These are phyloP conservation scores for Exophiala alcalophila DNA, from an alignment of 2,329 filamentous ascomycete species.

Conservation along the genomic window DNA sequence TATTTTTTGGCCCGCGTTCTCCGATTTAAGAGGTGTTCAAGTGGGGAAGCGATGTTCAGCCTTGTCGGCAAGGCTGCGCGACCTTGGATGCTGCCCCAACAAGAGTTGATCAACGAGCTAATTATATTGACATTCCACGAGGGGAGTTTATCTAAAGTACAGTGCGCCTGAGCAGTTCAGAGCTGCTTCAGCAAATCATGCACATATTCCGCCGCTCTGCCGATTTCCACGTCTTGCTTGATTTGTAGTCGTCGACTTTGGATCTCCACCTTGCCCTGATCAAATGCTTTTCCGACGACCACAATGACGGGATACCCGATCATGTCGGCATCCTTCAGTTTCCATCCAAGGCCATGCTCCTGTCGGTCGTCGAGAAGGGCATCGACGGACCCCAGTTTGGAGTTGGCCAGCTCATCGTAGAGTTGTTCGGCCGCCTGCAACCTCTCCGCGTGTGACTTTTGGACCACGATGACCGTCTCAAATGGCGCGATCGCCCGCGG, in stretches of 20 bases:
- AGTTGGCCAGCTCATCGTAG: constrained; percentile 58
- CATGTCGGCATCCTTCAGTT: constrained; percentile 83
- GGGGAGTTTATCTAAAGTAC: constrained; percentile 18
- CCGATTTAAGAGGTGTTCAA: too few relatives aligned
- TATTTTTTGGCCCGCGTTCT: too few relatives aligned
- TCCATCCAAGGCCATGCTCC: constrained; percentile 69
- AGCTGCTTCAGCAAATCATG: constrained; percentile 50
- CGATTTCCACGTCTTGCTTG: constrained; percentile 57
- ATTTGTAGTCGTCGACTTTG: constrained; percentile 69
- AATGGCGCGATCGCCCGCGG: constrained; percentile 82
- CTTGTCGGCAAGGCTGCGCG: constrained; percentile 13
- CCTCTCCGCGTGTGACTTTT: constrained; percentile 40
- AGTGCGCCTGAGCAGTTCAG: constrained; percentile 36
- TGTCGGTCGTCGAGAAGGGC: constrained; percentile 70
- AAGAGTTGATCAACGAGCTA: too few relatives aligned
- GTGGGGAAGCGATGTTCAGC: constrained; percentile 3
- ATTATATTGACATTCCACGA: constrained; percentile 2
- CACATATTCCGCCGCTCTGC: constrained; percentile 50
- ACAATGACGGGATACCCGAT: constrained; percentile 84
- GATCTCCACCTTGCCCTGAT: constrained; percentile 62
- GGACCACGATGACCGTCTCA: constrained; percentile 65
- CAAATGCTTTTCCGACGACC: constrained; percentile 72
- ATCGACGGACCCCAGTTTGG: constrained; percentile 49
- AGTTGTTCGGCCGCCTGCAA: constrained; percentile 54
- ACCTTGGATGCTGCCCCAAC: background rate